Base-by-base conservation (phyloP, 169 alveolate species). In the Plasmodium gonderi region DNA sequence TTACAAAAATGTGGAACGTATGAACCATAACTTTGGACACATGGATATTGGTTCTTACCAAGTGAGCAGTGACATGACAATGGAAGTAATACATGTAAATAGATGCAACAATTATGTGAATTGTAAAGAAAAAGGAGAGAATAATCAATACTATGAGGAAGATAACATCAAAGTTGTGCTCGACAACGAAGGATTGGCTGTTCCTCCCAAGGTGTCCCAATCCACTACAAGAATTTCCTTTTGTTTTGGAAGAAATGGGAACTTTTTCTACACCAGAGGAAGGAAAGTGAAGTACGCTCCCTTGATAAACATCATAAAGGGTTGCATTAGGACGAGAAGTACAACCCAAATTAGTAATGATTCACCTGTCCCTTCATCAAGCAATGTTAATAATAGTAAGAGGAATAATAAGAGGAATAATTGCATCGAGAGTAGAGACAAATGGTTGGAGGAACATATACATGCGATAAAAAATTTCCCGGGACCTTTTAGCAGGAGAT, bases 241-340 rank as follows among this genome's bases (percentile, higher is more conserved):
- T 20, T 89, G 93, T 23, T 89, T 89, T 36, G 93, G 93, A 64
- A 75, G 40, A 4, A 76, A 78, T 49, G 93, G 93, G 5, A 44
- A 31, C 45, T 64, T 89, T 40, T 49, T 64, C 40, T 89, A 77
- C 44, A 85, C 82, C 33, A 38, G 23, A 68, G 77, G 77, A 8
- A 69, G 47, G 3, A 23, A 17, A n/a, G 38, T 89, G 17, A 78
- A 42, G 31, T 75, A 12, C 49, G 76, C 33, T 0, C 72, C 6
- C 20, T 31, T 89, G 20, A 89, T 89, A 11, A 64, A 33, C 38
- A 9, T 77, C 14, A 31, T 89, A 8, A 79, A 89, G 20, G 36
- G 47, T 0, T 14, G 47, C 8, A 42, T 77, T 3, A 76, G 42
- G 23, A 12, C 36, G 44, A 68, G 29, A 29, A 44, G 65, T 9